Evolutionary conservation across 176 grass and related monocot genomes (phyloP).

Genomic region (Avena atlantica): DNA sequence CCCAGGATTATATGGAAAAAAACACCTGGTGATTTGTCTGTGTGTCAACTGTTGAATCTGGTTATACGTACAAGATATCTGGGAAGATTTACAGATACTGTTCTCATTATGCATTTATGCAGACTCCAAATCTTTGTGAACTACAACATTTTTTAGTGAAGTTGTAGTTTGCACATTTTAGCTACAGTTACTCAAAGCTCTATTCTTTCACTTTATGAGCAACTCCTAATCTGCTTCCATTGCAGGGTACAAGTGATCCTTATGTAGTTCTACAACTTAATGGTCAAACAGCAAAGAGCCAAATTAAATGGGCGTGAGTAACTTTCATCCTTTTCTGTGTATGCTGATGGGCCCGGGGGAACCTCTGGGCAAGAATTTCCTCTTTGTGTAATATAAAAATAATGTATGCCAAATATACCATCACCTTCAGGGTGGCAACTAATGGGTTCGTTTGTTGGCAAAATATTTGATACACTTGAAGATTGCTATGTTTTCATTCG

Average conservation of each 20-base stretch:
- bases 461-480: conserved; percentile 36
- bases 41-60: neutral
- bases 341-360: conserved; percentile 3
- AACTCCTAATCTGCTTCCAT: conserved; percentile 22
- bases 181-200: neutral
- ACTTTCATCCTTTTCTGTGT: conserved; percentile 29
- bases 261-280: conserved; percentile 87
- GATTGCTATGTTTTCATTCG: conserved; percentile 33
- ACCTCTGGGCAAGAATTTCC: neutral
- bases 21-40: neutral
- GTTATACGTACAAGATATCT: neutral
- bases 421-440: conserved; percentile 4
- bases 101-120: neutral
- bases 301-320: conserved; percentile 98
- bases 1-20: neutral
- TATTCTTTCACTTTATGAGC: neutral
- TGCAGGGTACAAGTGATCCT: conserved; percentile 96
- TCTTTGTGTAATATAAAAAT: neutral
- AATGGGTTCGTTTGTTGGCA: neutral
- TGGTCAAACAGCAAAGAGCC: conserved; percentile 77
- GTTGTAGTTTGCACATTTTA: conserved; percentile 27
- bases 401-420: conserved; percentile 3
- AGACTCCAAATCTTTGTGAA: neutral
- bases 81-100: neutral
- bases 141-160: conserved; percentile 8